Evolutionary conservation across 2,329 filamentous ascomycete species (phyloP).

Genomic region (Colletotrichum salicis): DNA sequence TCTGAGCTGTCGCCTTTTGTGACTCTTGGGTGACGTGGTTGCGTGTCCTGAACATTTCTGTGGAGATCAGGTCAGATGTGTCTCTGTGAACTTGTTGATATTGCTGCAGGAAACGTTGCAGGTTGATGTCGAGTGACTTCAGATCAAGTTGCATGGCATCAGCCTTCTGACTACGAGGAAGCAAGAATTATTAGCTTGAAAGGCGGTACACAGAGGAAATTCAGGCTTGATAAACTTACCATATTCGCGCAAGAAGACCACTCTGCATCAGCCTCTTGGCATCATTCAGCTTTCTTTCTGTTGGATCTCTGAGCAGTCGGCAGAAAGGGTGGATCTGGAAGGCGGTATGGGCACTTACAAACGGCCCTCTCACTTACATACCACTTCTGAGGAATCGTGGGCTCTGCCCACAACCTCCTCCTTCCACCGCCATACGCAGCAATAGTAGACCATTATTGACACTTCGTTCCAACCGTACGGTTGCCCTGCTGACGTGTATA

Average conservation of each 20-base stretch:
- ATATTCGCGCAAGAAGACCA: not conserved
- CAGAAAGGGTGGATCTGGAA: no score
- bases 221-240: not conserved
- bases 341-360: no score
- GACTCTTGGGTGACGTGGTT: not conserved
- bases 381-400: no score
- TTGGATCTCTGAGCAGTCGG: no score
- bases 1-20: not conserved
- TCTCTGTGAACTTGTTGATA: not conserved
- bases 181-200: not conserved
- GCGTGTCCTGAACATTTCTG: not conserved
- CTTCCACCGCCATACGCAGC: no score
- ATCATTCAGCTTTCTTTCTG: constrained; percentile 27
- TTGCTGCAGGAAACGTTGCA: not conserved
- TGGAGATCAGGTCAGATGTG: not conserved
- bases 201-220: not conserved
- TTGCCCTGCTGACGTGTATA: no score
- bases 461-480: no score
- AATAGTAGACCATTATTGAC: no score
- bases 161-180: not conserved
- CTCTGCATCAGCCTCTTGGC: not conserved
- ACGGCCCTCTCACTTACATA: no score
- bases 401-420: no score
- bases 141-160: not conserved
- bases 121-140: not conserved